Conservation (phyloP, 1,139 yeast species). For the Taiozyma sp. region DNA sequence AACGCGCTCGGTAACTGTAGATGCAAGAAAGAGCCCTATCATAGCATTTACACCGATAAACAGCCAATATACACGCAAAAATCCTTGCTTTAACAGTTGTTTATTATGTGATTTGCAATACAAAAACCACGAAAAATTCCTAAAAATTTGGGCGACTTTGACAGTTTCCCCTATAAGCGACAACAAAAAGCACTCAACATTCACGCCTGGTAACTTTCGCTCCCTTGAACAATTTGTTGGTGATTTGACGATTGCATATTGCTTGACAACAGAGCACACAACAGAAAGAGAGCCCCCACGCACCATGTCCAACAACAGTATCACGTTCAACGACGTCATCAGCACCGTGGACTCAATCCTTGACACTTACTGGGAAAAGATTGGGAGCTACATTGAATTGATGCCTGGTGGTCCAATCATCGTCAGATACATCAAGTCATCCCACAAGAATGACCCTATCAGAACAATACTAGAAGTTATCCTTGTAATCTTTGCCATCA, state of each 20-base stretch:
- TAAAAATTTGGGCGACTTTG: neutral
- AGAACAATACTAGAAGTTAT: conserved; percentile 79
- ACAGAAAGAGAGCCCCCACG: too few relatives aligned
- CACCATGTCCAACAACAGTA: neutral
- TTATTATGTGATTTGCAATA: too few relatives aligned
- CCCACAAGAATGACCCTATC: conserved; percentile 91
- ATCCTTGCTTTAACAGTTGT: too few relatives aligned
- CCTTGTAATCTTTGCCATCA: conserved; percentile 75
- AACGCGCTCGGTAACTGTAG: too few relatives aligned
- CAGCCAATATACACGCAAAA: too few relatives aligned
- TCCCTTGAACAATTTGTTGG: too few relatives aligned
- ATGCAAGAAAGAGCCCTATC: too few relatives aligned
- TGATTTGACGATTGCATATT: too few relatives aligned
- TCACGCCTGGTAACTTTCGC: neutral
- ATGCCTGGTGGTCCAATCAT: conserved; percentile 82
- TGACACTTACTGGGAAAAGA: neutral
- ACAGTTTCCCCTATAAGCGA: neutral
- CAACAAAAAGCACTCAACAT: neutral
- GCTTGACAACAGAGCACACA: too few relatives aligned
- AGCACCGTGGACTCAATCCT: neutral
- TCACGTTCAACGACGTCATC: neutral
- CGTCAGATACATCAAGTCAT: conserved; percentile 74
- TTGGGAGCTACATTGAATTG: conserved; percentile 11
- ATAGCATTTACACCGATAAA: too few relatives aligned
- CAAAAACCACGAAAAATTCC: neutral